Percentiles rank a stretch among this genome's conserved stretches.
Evolutionary conservation across 2,329 filamentous ascomycete species (phyloP).

Genomic region (Trichoderma citrinoviride): DNA sequence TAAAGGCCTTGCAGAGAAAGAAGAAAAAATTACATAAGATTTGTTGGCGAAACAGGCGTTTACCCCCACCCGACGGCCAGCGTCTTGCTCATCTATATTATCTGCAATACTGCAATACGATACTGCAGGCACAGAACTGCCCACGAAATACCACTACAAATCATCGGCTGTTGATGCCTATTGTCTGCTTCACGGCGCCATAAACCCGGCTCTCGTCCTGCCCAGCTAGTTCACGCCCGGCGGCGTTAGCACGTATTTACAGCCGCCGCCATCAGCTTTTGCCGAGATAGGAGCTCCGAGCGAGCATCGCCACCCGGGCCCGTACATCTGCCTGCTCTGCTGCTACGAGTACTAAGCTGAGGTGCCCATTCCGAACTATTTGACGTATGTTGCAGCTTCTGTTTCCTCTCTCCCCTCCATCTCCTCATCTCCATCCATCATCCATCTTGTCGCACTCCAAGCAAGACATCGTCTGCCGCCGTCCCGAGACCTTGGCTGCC

Average conservation of each 20-base stretch:
- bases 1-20: neutral
- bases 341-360: too few species aligned
- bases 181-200: neutral
- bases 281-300: constrained; percentile 20
- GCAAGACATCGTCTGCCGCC: constrained; percentile 15
- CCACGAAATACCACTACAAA: neutral
- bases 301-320: constrained; percentile 19
- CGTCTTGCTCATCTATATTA: neutral
- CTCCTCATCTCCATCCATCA: neutral
- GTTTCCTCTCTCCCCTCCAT: neutral
- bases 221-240: neutral
- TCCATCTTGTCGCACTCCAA: neutral
- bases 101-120: too few species aligned
- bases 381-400: constrained; percentile 4
- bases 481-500: constrained; percentile 11
- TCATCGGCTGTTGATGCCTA: neutral
- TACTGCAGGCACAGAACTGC: too few species aligned
- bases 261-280: constrained; percentile 21
- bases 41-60: neutral
- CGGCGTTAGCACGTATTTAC: constrained; percentile 19
- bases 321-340: neutral
- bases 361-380: neutral
- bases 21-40: neutral
- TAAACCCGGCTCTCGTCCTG: neutral
- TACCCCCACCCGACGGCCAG: neutral